Base-by-base conservation (phyloP, 371 early-diverging fungal species). In the Conidiobolus incongruus region DNA sequence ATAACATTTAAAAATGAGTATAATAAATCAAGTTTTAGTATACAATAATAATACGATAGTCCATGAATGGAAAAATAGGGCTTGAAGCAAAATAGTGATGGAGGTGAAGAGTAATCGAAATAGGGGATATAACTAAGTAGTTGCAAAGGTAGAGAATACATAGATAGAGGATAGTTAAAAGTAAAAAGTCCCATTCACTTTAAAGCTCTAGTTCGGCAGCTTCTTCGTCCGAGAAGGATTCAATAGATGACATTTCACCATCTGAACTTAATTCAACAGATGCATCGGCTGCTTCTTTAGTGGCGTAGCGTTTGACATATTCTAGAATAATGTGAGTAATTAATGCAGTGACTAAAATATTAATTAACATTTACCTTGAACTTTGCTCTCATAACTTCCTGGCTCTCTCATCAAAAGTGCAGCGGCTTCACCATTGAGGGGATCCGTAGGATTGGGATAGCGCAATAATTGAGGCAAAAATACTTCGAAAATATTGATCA, bases 381-480 rank as follows among this genome's bases (percentile, higher is more conserved):
- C 96, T 66, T 83, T 88, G n/a, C 46, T 41, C 49, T 97, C 93
- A 59, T 98, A 99, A 29, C 77, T 73, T 1, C 73, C 50, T 5
- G 88, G 75, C 45, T 95, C 96, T 15, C 95, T 72, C 86, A 97
- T 85, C 60, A 92, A 63, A 49, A 98, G 54, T 29, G 93, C 87
- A 2, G 97, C 99, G 1, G 99, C 99, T 59, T 99, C 98, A 41
- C 96, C 92, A 56, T 98, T 98, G 47, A 99, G 64, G n/a, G 99
- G 99, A 61, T 99, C 99, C 4, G 91, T 89, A 16, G 98, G 91
- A 55, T 99, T 99, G 31, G 99, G 98, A 56, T 99, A 98, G 30
- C 91, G 72, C 43, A 99, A 63, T 22, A 98, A 68, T 59, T 97
- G 98, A 38, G 98, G 99, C 40, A 99, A 62, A 58, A 98, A 98